Evolutionary conservation across 2,329 filamentous ascomycete genomes (phyloP).

Genomic region (Clonostachys chloroleuca): DNA sequence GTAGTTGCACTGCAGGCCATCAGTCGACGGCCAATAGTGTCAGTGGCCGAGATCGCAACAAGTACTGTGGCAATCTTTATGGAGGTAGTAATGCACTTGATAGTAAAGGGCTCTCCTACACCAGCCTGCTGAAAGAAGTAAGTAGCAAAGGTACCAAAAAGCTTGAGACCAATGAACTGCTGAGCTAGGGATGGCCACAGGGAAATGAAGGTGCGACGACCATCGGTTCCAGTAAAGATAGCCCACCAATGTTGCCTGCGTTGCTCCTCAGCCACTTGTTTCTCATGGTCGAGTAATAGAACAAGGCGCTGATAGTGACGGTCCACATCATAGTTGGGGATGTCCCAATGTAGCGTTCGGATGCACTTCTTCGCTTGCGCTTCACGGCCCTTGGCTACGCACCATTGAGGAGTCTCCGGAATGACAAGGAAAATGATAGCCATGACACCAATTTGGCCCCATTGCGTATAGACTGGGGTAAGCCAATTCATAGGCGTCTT

Average conservation of each 20-base stretch:
- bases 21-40: constrained; percentile 8
- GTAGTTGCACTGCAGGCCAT: constrained; percentile 9
- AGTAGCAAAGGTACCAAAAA: constrained; percentile 11
- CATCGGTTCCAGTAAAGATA: constrained; percentile 20
- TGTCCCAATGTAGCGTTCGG: constrained; percentile 11
- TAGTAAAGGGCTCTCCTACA: constrained; percentile 8
- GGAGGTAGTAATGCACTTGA: constrained; percentile 8
- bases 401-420: constrained; percentile 24
- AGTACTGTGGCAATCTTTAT: constrained; percentile 8
- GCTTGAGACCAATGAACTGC: constrained; percentile 12
- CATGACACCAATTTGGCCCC: constrained; percentile 36
- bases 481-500: constrained; percentile 24
- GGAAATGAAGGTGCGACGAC: constrained; percentile 18
- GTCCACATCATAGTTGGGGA: constrained; percentile 18
- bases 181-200: constrained; percentile 16
- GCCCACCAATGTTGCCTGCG: constrained; percentile 13
- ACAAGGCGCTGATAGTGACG: background rate
- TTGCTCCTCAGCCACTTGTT: constrained; percentile 9
- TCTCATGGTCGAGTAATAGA: constrained; percentile 14
- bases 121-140: constrained; percentile 16
- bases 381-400: constrained; percentile 13
- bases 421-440: constrained; percentile 27
- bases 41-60: constrained; percentile 4
- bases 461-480: constrained; percentile 36
- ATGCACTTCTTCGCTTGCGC: constrained; percentile 11